Evolutionary conservation across 345 rosid genomes (phyloP).

Genomic region (Kernera saxatilis): DNA sequence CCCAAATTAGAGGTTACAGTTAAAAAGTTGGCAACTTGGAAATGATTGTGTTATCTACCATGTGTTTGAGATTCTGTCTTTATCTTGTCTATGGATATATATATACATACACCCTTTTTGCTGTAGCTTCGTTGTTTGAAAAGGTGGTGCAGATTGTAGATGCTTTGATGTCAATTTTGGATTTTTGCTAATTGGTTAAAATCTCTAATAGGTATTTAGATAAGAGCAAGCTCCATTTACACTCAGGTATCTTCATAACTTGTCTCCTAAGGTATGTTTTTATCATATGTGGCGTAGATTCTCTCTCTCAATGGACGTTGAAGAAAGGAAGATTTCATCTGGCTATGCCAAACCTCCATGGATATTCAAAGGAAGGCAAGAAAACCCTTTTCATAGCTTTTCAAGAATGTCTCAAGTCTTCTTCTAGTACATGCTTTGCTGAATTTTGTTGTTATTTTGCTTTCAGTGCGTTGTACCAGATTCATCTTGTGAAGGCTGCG

Average conservation of each 20-base stretch:
- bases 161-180: not conserved
- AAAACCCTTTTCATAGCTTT: not conserved
- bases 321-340: slow-evolving; percentile 35
- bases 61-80: not conserved
- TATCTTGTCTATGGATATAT: not conserved
- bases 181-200: not conserved
- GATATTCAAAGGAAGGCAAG: slow-evolving; percentile 91
- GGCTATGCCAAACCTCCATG: slow-evolving; percentile 86
- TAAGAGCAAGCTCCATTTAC: not conserved
- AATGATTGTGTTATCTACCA: not conserved
- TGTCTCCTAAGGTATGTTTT: slow-evolving; percentile 18
- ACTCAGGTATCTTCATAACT: slow-evolving; percentile 5
- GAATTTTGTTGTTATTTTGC: not conserved
- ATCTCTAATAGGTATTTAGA: not conserved
- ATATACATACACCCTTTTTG: not conserved
- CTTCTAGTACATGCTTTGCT: not conserved
- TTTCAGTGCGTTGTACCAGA: slow-evolving; percentile 89
- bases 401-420: not conserved
- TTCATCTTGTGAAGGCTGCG: slow-evolving; percentile 88
- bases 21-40: slow-evolving; percentile 1
- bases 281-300: not conserved
- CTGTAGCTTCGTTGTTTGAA: not conserved
- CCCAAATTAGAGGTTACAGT: not conserved
- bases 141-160: not conserved
- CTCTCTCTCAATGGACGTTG: slow-evolving; percentile 43